Conservation (phyloP, 352 stramenopile genomes). For the Phytophthora megakarya region DNA sequence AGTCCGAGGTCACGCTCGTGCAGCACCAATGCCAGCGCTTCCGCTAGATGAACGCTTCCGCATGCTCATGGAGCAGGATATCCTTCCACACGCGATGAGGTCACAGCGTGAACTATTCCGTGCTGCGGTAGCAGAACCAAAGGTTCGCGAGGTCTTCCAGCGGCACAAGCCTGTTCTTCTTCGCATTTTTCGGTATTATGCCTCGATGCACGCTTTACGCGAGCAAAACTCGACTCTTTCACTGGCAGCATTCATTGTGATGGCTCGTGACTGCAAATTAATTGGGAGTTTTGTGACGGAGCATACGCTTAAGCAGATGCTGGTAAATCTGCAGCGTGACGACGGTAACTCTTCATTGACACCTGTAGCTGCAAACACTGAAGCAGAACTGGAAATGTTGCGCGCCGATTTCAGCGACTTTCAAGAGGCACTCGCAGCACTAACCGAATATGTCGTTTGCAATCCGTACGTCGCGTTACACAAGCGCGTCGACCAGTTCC, state of each 20-base stretch:
- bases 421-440: constrained; percentile 68
- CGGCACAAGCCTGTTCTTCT: constrained; percentile 73
- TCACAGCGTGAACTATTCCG: constrained; percentile 80
- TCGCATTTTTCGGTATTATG: constrained; percentile 82
- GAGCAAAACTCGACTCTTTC: constrained; percentile 80
- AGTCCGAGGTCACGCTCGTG: constrained; percentile 7
- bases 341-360: constrained; percentile 25
- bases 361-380: constrained; percentile 13
- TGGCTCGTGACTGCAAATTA: constrained; percentile 78
- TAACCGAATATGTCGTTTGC: constrained; percentile 81
- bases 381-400: constrained; percentile 44
- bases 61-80: constrained; percentile 67
- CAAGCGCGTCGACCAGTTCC: constrained; percentile 80
- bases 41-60: constrained; percentile 64
- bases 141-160: constrained; percentile 76
- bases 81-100: constrained; percentile 71
- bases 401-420: constrained; percentile 73
- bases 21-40: constrained; percentile 18
- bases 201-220: constrained; percentile 73
- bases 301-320: constrained; percentile 79
- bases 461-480: constrained; percentile 80
- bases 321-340: constrained; percentile 75
- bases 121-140: constrained; percentile 64
- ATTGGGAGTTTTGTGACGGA: constrained; percentile 78
- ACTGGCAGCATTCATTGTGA: constrained; percentile 59